phyloP scores from a whole-genome alignment of 306 rosid genomes.

The Citrullus colocynthis region DNA sequence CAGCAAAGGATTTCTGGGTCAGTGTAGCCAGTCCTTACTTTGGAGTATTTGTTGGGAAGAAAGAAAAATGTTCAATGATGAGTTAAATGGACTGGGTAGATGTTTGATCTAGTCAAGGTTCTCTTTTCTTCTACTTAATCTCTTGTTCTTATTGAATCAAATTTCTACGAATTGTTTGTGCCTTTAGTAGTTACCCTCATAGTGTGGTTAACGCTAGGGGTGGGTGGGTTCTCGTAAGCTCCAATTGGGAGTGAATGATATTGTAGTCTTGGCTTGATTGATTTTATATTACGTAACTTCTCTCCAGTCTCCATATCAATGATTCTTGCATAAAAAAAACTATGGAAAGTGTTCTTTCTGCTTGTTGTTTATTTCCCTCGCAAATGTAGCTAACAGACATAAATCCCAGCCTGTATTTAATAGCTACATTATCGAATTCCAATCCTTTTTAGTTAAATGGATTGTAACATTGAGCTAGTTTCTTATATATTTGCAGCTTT shows the following conservation, averaged over 20 bases:
- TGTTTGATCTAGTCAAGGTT: neutral
- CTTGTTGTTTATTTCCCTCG: neutral
- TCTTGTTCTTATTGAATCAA: neutral
- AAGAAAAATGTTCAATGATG: neutral
- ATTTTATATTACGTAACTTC: neutral
- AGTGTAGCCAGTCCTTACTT: neutral
- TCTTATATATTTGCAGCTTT: slow-evolving; percentile 12
- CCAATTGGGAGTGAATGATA: neutral
- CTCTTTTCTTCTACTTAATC: neutral
- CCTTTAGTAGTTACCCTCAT: neutral
- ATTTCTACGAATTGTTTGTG: neutral
- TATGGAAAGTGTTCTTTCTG: neutral
- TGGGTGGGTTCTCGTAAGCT: neutral
- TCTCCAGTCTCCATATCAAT: neutral
- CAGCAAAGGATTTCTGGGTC: neutral
- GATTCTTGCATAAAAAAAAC: neutral
- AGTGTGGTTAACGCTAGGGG: neutral
- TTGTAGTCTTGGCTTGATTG: neutral
- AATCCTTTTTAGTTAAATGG: neutral
- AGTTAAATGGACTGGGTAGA: neutral
- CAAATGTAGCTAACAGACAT: neutral
- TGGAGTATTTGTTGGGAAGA: neutral
- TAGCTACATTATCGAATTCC: neutral
- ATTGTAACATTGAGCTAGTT: neutral
- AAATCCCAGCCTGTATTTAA: neutral